These are phyloP conservation scores for Gossypium ekmanianum DNA, from an alignment of 345 rosid genomes.

Conservation along the genomic window DNA sequence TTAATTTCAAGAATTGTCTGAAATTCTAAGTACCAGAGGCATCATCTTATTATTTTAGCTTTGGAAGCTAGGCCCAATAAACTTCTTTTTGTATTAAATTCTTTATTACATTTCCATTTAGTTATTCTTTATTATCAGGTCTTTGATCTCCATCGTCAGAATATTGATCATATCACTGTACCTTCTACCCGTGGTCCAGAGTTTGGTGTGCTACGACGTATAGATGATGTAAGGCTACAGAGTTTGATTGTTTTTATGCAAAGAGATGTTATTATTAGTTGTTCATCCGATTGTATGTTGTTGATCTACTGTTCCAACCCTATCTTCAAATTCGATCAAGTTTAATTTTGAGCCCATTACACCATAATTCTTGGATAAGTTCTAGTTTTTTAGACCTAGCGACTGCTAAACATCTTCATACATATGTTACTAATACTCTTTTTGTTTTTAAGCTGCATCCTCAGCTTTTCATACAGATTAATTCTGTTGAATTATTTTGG, in stretches of 20 bases:
- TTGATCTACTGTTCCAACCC: background rate
- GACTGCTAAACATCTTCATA: background rate
- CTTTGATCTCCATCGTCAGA: conserved; percentile 86
- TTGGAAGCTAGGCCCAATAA: background rate
- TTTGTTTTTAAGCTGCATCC: background rate
- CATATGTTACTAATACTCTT: background rate
- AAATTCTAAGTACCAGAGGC: background rate
- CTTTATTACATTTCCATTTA: background rate
- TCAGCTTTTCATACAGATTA: conserved; percentile 23
- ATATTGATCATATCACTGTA: conserved; percentile 84
- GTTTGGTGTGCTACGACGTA: conserved; percentile 80
- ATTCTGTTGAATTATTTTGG: too few species aligned
- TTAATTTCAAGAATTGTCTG: background rate
- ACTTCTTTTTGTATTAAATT: background rate
- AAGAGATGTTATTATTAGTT: background rate
- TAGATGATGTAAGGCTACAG: conserved; percentile 68
- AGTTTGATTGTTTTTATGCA: background rate
- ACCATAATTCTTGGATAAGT: background rate
- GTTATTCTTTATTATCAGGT: background rate
- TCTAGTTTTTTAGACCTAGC: background rate
- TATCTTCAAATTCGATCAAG: background rate
- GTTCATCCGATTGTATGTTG: background rate
- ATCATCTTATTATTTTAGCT: background rate
- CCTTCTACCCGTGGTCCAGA: conserved; percentile 76
- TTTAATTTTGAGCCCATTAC: background rate